phyloP scores from a whole-genome alignment of 2,329 filamentous ascomycete species.

The Beauveria scarabaeidicola region DNA sequence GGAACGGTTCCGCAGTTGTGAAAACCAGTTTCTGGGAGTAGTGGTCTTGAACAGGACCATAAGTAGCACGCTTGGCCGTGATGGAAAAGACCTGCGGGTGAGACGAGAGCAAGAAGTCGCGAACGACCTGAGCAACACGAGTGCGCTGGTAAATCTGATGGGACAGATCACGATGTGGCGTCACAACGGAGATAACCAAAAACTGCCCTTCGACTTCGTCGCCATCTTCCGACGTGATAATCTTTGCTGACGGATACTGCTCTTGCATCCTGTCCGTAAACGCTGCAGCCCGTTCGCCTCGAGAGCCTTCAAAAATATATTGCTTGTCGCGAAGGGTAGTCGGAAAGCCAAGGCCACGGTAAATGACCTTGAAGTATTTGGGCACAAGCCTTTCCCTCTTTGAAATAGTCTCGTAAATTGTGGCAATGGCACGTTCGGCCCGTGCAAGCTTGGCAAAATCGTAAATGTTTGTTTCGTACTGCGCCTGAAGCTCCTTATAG shows the following conservation, averaged over 20 bases:
- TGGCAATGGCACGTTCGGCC: slow-evolving; percentile 82
- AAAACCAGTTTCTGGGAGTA: slow-evolving; percentile 79
- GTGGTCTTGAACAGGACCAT: slow-evolving; percentile 61
- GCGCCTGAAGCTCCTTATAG: slow-evolving; percentile 82
- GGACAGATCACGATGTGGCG: slow-evolving; percentile 68
- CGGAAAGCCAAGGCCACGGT: slow-evolving; percentile 84
- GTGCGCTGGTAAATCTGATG: slow-evolving; percentile 83
- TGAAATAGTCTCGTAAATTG: slow-evolving; percentile 80
- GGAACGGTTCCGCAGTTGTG: slow-evolving; percentile 77
- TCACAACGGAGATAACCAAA: slow-evolving; percentile 72
- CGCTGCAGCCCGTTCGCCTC: slow-evolving; percentile 65
- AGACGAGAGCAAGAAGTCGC: slow-evolving; percentile 78
- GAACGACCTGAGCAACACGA: slow-evolving; percentile 71
- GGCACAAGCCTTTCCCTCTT: slow-evolving; percentile 71
- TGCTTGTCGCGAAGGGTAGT: slow-evolving; percentile 75
- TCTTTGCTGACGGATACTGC: slow-evolving; percentile 77
- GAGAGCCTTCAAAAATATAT: slow-evolving; percentile 80
- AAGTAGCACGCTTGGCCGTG: slow-evolving; percentile 61
- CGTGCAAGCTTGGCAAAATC: slow-evolving; percentile 89
- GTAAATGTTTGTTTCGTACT: slow-evolving; percentile 83
- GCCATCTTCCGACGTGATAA: slow-evolving; percentile 58
- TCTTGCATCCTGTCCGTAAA: slow-evolving; percentile 92
- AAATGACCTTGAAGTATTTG: slow-evolving; percentile 86
- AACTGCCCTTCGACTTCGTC: slow-evolving; percentile 89
- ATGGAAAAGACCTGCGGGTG: slow-evolving; percentile 72